phyloP scores from a whole-genome alignment of 441 rosid genomes.

The Capsella rubella region DNA sequence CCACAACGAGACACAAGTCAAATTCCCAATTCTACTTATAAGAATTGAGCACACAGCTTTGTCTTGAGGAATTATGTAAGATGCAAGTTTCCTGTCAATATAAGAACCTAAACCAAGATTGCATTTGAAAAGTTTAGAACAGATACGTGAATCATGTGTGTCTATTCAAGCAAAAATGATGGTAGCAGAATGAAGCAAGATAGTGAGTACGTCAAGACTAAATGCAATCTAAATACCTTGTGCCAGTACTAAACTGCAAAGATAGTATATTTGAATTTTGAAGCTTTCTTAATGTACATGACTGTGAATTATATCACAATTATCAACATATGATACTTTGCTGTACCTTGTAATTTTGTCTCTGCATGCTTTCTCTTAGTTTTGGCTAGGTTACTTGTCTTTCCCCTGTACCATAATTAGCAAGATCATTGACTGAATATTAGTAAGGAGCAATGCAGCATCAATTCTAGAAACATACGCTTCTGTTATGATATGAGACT shows the following conservation, averaged over 20 bases:
- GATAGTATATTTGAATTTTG: not conserved
- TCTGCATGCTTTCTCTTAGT: conserved; percentile 80
- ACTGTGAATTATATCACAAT: conserved; percentile 16
- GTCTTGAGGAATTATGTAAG: not conserved
- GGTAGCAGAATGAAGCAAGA: conserved; percentile 14
- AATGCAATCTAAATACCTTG: conserved; percentile 4
- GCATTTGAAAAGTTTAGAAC: not conserved
- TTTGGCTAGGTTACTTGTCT: conserved; percentile 61
- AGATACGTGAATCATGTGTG: conserved; percentile 19
- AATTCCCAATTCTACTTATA: not conserved
- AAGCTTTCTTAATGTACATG: conserved; percentile 7
- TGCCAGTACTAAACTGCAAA: conserved; percentile 15
- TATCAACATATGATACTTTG: conserved; percentile 7
- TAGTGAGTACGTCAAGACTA: conserved; percentile 10
- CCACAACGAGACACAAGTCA: conserved; percentile 16
- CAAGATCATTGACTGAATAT: conserved; percentile 39
- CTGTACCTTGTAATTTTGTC: conserved; percentile 75
- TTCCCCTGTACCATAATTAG: conserved; percentile 57
- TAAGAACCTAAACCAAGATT: not conserved
- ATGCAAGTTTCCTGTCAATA: not conserved
- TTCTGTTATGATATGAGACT: conserved; percentile 74
- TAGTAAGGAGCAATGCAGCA: conserved; percentile 28
- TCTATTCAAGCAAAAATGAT: conserved; percentile 13
- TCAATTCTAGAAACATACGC: conserved; percentile 57
- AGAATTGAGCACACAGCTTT: conserved; percentile 3